These are phyloP conservation scores for Lachnellula cervina DNA, from an alignment of 2,329 filamentous ascomycete species.

Conservation along the genomic window DNA sequence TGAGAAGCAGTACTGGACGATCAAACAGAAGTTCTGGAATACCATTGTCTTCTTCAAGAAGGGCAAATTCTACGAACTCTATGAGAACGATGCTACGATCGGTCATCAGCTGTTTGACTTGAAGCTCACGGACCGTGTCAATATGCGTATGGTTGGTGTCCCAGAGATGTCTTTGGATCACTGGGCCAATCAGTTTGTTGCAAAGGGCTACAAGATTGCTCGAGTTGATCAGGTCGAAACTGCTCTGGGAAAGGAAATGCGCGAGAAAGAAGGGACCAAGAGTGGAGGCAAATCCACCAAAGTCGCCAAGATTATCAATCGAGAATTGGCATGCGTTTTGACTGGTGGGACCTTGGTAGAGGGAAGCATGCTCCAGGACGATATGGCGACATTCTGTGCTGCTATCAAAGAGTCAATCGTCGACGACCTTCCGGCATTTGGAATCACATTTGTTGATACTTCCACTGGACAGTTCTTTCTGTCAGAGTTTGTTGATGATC, in stretches of 20 bases:
- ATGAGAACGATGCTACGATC: conserved; percentile 94
- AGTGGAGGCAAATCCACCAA: conserved; percentile 40
- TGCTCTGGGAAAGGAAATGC: conserved; percentile 94
- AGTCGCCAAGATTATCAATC: conserved; percentile 88
- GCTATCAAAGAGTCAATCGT: conserved; percentile 79
- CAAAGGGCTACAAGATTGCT: conserved; percentile 96
- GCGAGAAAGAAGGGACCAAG: conserved; percentile 61
- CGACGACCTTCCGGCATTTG: conserved; percentile 76
- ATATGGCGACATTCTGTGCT: conserved; percentile 95
- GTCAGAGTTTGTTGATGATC: conserved; percentile 87
- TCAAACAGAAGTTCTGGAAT: conserved; percentile 97
- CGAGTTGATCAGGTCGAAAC: conserved; percentile 96
- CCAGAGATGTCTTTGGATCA: conserved; percentile 92
- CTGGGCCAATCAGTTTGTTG: conserved; percentile 98
- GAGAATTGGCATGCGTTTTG: conserved; percentile 85
- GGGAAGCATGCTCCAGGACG: conserved; percentile 92
- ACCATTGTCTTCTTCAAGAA: conserved; percentile 99
- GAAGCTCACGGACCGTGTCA: conserved; percentile 95
- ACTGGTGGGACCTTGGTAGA: conserved; percentile 93
- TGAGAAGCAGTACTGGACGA: conserved; percentile 98
- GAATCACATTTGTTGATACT: conserved; percentile 89
- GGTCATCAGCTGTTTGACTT: conserved; percentile 96
- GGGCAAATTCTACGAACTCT: conserved; percentile 97
- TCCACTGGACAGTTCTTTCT: conserved; percentile 93
- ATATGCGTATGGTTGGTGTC: conserved; percentile 99